phyloP scores from a whole-genome alignment of 2,329 filamentous ascomycete genomes.

The Aureobasidium musti region DNA sequence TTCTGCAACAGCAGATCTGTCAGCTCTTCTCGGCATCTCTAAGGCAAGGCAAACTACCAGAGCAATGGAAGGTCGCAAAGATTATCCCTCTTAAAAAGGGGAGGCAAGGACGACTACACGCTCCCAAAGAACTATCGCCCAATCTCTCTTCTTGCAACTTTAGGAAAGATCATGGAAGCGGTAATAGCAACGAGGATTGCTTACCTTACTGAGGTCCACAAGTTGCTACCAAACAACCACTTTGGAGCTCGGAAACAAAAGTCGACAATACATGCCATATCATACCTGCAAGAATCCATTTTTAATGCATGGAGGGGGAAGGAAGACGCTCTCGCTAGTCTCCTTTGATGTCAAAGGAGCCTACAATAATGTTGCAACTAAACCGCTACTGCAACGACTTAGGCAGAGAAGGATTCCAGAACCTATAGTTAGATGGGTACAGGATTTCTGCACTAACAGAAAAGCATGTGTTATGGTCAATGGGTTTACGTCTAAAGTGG shows the following conservation, averaged over 20 bases:
- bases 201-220: too few relatives aligned
- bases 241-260: too few relatives aligned
- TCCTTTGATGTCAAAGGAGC: slow-evolving; percentile 48
- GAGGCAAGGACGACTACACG: too few relatives aligned
- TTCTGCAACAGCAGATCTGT: too few relatives aligned
- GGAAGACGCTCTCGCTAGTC: slow-evolving; percentile 40
- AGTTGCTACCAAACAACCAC: too few relatives aligned
- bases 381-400: slow-evolving; percentile 30
- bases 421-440: slow-evolving; percentile 36
- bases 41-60: slow-evolving; percentile 34
- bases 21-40: slow-evolving; percentile 34
- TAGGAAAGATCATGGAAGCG: too few relatives aligned
- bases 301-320: slow-evolving; percentile 38
- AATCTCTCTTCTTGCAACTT: too few relatives aligned
- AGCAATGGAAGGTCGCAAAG: slow-evolving; percentile 37
- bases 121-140: too few relatives aligned
- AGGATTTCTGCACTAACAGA: slow-evolving; percentile 38
- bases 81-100: slow-evolving; percentile 38
- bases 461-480: slow-evolving; percentile 33
- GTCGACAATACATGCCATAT: too few relatives aligned
- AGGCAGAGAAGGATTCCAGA: too few relatives aligned
- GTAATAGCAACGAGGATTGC: too few relatives aligned
- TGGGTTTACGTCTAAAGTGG: slow-evolving; percentile 20
- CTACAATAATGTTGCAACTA: slow-evolving; percentile 46
- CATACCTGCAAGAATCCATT: too few relatives aligned